These are phyloP conservation scores for Cutaneotrichosporon sp. DNA, from an alignment of 1,284 basidiomycete species.

Conservation along the genomic window DNA sequence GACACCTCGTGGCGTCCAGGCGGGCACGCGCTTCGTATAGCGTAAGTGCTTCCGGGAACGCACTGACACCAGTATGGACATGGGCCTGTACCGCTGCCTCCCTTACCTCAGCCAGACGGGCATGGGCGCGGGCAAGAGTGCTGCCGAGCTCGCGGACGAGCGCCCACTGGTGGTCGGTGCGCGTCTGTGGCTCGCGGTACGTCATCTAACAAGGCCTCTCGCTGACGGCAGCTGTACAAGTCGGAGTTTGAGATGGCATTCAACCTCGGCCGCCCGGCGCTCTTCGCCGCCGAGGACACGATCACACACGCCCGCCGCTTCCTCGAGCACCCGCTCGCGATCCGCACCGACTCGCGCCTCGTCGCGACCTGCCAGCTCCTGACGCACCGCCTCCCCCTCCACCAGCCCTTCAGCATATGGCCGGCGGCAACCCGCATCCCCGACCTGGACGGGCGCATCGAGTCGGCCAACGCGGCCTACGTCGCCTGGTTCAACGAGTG, in stretches of 20 bases:
- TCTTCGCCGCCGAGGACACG: constrained; percentile 82
- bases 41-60: constrained; percentile 37
- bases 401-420: constrained; percentile 42
- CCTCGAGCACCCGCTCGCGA: constrained; percentile 77
- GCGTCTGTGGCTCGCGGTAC: constrained; percentile 75
- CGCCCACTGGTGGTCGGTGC: constrained; percentile 73
- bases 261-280: constrained; percentile 74
- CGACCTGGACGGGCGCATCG: constrained; percentile 45
- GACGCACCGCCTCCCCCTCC: constrained; percentile 37
- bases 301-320: constrained; percentile 73
- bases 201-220: background rate
- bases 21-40: constrained; percentile 88
- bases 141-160: constrained; percentile 63
- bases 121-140: constrained; percentile 62
- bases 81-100: constrained; percentile 86
- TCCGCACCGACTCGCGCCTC: constrained; percentile 86
- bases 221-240: constrained; percentile 62
- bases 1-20: constrained; percentile 49
- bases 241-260: constrained; percentile 67
- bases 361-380: constrained; percentile 68
- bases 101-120: constrained; percentile 72
- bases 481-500: constrained; percentile 49
- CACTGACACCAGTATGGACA: constrained; percentile 61
- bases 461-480: constrained; percentile 39
- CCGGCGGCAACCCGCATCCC: constrained; percentile 32